Conservation (phyloP, 2,329 filamentous ascomycete species). For the Sporothrix inflata region DNA sequence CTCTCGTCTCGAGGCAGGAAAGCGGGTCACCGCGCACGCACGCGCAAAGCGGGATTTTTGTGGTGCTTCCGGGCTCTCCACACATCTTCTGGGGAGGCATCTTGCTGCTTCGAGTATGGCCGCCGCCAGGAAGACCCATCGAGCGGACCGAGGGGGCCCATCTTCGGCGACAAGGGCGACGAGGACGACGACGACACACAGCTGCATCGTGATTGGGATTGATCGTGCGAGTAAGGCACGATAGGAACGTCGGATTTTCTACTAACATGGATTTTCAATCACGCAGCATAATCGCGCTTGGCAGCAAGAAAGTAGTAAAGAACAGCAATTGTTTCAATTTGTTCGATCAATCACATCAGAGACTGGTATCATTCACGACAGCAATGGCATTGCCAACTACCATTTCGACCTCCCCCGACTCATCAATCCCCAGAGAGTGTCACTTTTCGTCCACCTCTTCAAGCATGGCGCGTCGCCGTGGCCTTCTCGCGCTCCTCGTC, state of each 20-base stretch:
- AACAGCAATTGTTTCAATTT: constrained; percentile 1
- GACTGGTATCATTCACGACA: background rate
- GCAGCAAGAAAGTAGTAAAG: background rate
- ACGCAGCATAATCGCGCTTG: background rate
- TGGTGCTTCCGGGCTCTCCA: background rate
- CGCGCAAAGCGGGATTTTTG: background rate
- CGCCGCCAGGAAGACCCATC: background rate
- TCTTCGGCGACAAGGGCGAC: background rate
- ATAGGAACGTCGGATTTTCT: background rate
- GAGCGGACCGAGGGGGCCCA: background rate
- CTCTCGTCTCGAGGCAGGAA: background rate
- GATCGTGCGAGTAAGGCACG: background rate
- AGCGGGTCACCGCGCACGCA: background rate
- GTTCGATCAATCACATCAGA: background rate
- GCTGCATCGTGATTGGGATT: background rate
- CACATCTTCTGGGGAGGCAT: background rate
- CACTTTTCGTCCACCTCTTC: background rate
- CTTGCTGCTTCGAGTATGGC: background rate
- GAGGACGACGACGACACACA: background rate
- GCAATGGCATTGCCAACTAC: no score
- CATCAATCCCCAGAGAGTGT: no score
- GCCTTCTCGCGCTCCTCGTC: constrained; percentile 12
- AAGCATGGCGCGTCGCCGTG: constrained; percentile 10
- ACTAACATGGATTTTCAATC: background rate
- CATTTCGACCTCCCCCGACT: background rate